These are phyloP conservation scores for Yarrowia keelungensis DNA, from an alignment of 805 yeast species.

Conservation along the genomic window DNA sequence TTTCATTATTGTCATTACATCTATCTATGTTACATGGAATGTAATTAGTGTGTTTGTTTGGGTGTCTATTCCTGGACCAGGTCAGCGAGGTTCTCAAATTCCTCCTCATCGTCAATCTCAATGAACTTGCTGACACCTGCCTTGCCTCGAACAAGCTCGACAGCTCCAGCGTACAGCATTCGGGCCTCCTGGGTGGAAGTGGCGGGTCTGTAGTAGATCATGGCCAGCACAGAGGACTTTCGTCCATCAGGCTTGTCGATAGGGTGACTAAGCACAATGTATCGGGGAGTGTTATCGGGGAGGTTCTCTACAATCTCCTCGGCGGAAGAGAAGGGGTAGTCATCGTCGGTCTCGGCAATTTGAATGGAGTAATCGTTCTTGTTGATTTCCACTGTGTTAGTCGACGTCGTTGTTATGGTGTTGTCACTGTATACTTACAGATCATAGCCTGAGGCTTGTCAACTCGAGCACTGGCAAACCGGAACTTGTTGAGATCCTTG, in stretches of 20 bases:
- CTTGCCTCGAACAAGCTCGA: conserved; percentile 76
- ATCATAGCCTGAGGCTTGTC: conserved; percentile 66
- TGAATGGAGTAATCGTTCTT: conserved; percentile 40
- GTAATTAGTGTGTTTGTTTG: conserved; percentile 4
- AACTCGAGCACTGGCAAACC: conserved; percentile 73
- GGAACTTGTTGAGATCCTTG: conserved; percentile 68
- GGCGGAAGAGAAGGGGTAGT: conserved; percentile 57
- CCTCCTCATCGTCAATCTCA: conserved; percentile 72
- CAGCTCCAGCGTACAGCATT: conserved; percentile 92
- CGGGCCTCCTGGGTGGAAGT: conserved; percentile 81
- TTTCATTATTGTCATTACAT: conserved; percentile 13
- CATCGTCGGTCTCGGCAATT: conserved; percentile 52
- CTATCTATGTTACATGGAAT: conserved; percentile 29
- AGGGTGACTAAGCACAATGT: conserved; percentile 78
- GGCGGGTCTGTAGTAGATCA: conserved; percentile 88
- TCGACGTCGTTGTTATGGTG: not conserved
- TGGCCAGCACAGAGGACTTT: conserved; percentile 71
- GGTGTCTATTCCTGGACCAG: conserved; percentile 39
- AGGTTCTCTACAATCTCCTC: conserved; percentile 75
- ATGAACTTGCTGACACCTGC: conserved; percentile 75
- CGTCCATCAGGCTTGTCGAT: conserved; percentile 73
- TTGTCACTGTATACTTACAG: conserved; percentile 51
- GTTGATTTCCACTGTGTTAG: conserved; percentile 39
- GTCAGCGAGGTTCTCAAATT: conserved; percentile 64
- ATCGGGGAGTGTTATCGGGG: conserved; percentile 85